Percentiles rank a stretch among this genome's conserved stretches.
These are phyloP conservation scores for Calonectria montana DNA, from an alignment of 2,329 filamentous ascomycete genomes.

Conservation along the genomic window DNA sequence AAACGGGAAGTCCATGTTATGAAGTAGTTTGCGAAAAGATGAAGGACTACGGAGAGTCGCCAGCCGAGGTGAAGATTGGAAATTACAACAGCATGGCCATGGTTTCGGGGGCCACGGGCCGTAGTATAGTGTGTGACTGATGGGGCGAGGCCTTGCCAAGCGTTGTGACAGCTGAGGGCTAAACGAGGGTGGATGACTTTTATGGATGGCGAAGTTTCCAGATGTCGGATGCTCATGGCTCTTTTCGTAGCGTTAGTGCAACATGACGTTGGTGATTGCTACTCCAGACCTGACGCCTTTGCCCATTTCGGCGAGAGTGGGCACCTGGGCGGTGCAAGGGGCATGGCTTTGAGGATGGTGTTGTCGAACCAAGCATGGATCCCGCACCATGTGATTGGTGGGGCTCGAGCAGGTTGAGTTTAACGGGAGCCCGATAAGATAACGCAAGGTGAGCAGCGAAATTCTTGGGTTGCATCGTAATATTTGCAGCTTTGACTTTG, in stretches of 20 bases:
- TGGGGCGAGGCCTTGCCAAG: slow-evolving; percentile 12
- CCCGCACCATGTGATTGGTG: slow-evolving; percentile 29
- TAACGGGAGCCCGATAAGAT: slow-evolving; percentile 40
- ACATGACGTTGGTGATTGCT: background rate
- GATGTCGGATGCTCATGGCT: slow-evolving; percentile 5
- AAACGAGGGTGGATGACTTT: slow-evolving; percentile 10
- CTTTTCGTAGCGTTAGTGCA: slow-evolving; percentile 2
- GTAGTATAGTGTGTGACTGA: slow-evolving; percentile 5
- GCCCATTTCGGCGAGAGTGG: slow-evolving; percentile 7
- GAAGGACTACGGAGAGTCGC: slow-evolving; percentile 6
- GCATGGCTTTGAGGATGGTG: background rate
- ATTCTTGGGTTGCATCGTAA: slow-evolving; percentile 35
- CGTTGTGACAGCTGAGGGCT: background rate
- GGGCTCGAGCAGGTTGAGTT: slow-evolving; percentile 2
- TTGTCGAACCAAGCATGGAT: background rate
- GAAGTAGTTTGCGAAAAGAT: background rate
- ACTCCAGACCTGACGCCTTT: background rate
- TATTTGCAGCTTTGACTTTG: slow-evolving; percentile 2
- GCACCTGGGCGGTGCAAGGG: slow-evolving; percentile 12
- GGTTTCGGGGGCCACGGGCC: slow-evolving; percentile 9
- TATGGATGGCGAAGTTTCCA: slow-evolving; percentile 3
- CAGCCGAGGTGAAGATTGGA: slow-evolving; percentile 31
- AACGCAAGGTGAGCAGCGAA: slow-evolving; percentile 29
- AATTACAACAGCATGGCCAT: slow-evolving; percentile 32
- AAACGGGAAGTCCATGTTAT: background rate